phyloP scores from a whole-genome alignment of 257 asterid species.

The Fraxinus quadrangulata region DNA sequence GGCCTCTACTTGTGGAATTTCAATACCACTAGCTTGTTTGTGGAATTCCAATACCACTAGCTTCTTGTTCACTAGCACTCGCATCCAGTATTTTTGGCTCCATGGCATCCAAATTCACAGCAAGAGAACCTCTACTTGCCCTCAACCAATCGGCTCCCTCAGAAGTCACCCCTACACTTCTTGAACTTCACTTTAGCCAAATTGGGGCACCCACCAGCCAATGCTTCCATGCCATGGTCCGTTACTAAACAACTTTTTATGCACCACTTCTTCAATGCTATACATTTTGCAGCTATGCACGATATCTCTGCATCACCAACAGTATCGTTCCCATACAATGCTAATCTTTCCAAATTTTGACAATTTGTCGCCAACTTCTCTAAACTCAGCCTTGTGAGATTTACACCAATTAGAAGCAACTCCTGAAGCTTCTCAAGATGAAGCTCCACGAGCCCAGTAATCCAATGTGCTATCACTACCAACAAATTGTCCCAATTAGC shows the following conservation, averaged over 20 bases:
- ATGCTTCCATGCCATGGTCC: slow-evolving; percentile 77
- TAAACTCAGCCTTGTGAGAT: slow-evolving; percentile 60
- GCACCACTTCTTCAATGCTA: slow-evolving; percentile 75
- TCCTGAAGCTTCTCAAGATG: slow-evolving; percentile 85
- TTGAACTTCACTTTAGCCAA: slow-evolving; percentile 88
- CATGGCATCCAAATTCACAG: no score
- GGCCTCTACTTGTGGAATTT: no score
- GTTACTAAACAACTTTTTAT: slow-evolving; percentile 88
- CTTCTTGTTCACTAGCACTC: no score
- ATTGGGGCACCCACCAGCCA: slow-evolving; percentile 92
- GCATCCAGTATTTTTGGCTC: no score
- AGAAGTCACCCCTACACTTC: slow-evolving; percentile 82
- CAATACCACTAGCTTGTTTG: no score
- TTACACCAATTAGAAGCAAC: slow-evolving; percentile 79
- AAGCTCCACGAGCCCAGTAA: slow-evolving; percentile 54
- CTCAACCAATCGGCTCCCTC: slow-evolving; percentile 12
- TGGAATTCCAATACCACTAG: no score
- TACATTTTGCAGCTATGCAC: slow-evolving; percentile 76
- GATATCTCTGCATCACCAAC: slow-evolving; percentile 81
- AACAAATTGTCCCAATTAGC: slow-evolving; percentile 87
- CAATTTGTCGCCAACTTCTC: slow-evolving; percentile 60
- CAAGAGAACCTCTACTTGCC: no score
- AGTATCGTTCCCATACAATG: slow-evolving; percentile 79
- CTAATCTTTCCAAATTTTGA: slow-evolving; percentile 73
- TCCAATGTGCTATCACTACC: slow-evolving; percentile 49